Conservation (phyloP, 345 rosid species). For the Eucalyptus urophylla region DNA sequence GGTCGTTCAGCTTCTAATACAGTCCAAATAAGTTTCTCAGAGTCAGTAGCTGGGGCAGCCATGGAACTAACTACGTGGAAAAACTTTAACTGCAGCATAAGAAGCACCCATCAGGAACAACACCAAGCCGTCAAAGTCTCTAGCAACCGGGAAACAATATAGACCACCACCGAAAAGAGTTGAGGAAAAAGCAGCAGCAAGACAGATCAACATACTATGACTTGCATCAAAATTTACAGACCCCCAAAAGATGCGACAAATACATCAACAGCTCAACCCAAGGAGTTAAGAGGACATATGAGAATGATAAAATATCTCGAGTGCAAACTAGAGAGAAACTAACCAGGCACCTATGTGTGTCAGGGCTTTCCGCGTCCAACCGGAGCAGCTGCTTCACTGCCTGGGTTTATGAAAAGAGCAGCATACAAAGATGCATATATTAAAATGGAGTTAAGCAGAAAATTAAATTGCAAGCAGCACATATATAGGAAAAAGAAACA, state of each 20-base stretch:
- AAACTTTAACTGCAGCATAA: slow-evolving; percentile 58
- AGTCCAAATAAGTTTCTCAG: slow-evolving; percentile 81
- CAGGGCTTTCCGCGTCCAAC: slow-evolving; percentile 36
- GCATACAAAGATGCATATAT: not conserved
- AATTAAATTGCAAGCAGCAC: not conserved
- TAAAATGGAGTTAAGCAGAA: not conserved
- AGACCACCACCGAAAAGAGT: not conserved
- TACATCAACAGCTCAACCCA: not conserved
- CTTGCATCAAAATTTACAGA: not conserved
- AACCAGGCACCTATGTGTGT: not conserved
- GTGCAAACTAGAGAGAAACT: not conserved
- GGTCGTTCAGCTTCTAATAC: slow-evolving; percentile 90
- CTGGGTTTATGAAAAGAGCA: slow-evolving; percentile 10
- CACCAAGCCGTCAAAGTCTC: not conserved
- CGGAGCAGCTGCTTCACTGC: slow-evolving; percentile 82
- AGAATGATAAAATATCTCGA: not conserved
- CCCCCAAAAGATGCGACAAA: not conserved
- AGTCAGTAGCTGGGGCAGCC: slow-evolving; percentile 49
- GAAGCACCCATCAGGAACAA: not conserved
- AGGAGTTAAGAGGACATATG: not conserved
- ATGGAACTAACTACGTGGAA: slow-evolving; percentile 58
- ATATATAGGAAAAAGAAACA: not conserved
- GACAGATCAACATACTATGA: not conserved
- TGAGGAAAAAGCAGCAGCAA: not conserved
- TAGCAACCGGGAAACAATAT: not conserved